Percentiles rank a stretch among this genome's conserved stretches.
phyloP scores from a whole-genome alignment of 345 rosid species.

The Punica granatum region DNA sequence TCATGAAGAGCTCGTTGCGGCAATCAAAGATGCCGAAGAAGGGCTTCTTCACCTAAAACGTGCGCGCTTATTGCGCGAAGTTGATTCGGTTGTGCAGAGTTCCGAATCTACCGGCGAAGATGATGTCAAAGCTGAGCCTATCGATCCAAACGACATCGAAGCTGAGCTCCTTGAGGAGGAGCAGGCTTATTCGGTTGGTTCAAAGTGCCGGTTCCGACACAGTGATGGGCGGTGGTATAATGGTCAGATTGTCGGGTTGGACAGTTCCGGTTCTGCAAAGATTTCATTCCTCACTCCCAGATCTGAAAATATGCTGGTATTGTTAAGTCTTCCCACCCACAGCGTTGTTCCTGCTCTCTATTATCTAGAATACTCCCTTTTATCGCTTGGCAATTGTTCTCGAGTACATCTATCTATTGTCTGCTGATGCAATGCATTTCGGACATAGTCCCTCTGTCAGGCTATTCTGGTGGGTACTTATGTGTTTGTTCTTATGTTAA shows the following conservation, averaged over 20 bases:
- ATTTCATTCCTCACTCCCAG: slow-evolving; percentile 81
- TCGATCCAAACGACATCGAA: slow-evolving; percentile 36
- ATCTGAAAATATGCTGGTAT: slow-evolving; percentile 80
- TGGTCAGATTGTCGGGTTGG: slow-evolving; percentile 59
- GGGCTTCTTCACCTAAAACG: slow-evolving; percentile 74
- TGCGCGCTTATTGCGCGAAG: slow-evolving; percentile 60
- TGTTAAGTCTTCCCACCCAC: background rate
- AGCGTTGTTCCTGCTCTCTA: background rate
- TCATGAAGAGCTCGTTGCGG: slow-evolving; percentile 61
- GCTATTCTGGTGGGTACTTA: background rate
- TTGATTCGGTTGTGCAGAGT: slow-evolving; percentile 35
- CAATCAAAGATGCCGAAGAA: slow-evolving; percentile 69
- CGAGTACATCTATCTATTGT: background rate
- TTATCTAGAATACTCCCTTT: background rate
- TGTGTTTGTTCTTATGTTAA: no score
- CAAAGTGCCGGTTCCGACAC: slow-evolving; percentile 69
- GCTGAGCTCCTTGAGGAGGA: slow-evolving; percentile 40
- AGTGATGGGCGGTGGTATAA: slow-evolving; percentile 88
- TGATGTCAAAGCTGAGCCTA: slow-evolving; percentile 47
- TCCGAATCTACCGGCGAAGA: slow-evolving; percentile 20
- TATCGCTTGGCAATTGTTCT: background rate
- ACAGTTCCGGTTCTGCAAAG: slow-evolving; percentile 50
- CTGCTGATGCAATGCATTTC: background rate
- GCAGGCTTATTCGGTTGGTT: slow-evolving; percentile 40
- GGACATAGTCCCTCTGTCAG: background rate